These are phyloP conservation scores for Colletotrichum sp. DNA, from an alignment of 2,329 filamentous ascomycete genomes.

Conservation along the genomic window DNA sequence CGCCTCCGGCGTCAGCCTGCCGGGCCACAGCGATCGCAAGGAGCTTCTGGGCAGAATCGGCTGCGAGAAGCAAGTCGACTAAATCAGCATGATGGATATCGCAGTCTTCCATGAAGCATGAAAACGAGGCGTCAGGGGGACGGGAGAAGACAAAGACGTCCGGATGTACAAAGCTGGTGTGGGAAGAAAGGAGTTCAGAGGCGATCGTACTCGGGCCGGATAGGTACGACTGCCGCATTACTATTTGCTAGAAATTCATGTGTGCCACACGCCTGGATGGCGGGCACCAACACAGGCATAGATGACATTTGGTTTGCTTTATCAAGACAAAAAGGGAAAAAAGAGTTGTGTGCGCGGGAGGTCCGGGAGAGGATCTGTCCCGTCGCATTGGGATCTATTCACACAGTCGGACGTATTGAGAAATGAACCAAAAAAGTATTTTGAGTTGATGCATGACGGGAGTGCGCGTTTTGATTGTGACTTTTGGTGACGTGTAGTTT, in stretches of 20 bases:
- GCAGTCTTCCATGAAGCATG: background rate
- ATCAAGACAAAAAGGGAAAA: background rate
- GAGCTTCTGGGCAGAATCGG: conserved; percentile 83
- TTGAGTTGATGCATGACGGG: background rate
- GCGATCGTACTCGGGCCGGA: background rate
- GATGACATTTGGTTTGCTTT: conserved; percentile 11
- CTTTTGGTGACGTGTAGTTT: accelerated
- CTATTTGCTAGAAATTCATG: conserved; percentile 10
- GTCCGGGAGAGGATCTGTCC: background rate
- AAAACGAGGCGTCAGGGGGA: background rate
- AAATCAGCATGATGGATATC: background rate
- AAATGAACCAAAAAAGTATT: conserved; percentile 4
- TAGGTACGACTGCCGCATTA: background rate
- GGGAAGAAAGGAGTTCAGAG: background rate
- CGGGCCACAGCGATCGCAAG: conserved; percentile 77
- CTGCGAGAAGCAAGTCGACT: conserved; percentile 76
- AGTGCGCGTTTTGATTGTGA: background rate
- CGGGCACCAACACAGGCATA: conserved; percentile 8
- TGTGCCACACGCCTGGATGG: conserved; percentile 9
- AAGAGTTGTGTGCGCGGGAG: background rate
- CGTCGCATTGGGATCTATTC: background rate
- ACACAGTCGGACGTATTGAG: conserved; percentile 4
- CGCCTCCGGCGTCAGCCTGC: conserved; percentile 67
- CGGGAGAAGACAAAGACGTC: background rate
- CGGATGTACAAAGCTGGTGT: background rate